phyloP scores from a whole-genome alignment of 106 monocot genomes.

The Narthecium ossifragum region DNA sequence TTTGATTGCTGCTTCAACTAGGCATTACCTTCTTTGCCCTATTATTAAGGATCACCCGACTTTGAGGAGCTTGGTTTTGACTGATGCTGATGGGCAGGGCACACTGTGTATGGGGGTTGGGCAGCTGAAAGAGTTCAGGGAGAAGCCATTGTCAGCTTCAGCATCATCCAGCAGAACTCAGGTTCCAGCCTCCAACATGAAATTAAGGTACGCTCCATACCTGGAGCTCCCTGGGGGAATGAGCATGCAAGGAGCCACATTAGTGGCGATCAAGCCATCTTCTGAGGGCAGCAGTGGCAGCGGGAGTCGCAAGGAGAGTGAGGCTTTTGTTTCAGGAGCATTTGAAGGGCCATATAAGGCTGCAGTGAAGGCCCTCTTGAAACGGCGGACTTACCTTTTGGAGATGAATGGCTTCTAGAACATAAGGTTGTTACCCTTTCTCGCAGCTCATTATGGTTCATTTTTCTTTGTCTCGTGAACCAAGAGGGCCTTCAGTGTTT shows the following conservation, averaged over 20 bases:
- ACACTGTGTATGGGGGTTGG: slow-evolving; percentile 57
- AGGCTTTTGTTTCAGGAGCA: slow-evolving; percentile 45
- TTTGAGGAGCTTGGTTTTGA: slow-evolving; percentile 53
- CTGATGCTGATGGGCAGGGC: slow-evolving; percentile 76
- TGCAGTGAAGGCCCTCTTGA: slow-evolving; percentile 52
- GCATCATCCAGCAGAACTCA: slow-evolving; percentile 69
- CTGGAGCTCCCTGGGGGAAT: slow-evolving; percentile 61
- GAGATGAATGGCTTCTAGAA: slow-evolving; percentile 90
- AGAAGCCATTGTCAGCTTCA: slow-evolving; percentile 63
- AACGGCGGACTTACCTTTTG: slow-evolving; percentile 62
- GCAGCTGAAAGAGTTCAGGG: slow-evolving; percentile 77
- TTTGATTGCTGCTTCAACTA: slow-evolving; percentile 75
- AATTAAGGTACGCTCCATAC: slow-evolving; percentile 58
- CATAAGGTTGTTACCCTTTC: not conserved
- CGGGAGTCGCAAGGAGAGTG: slow-evolving; percentile 48
- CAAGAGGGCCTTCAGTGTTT: not conserved
- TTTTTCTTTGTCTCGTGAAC: not conserved
- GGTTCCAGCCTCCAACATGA: slow-evolving; percentile 79
- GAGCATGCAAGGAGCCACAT: slow-evolving; percentile 72
- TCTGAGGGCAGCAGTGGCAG: slow-evolving; percentile 24
- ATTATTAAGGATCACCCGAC: slow-evolving; percentile 83
- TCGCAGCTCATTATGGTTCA: slow-evolving; percentile 5
- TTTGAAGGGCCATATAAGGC: slow-evolving; percentile 68
- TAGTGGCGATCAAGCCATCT: slow-evolving; percentile 70
- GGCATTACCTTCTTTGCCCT: slow-evolving; percentile 63